A percentile compares a stretch with the other conserved stretches of the same genome.
phyloP scores from a whole-genome alignment of 2,329 filamentous ascomycete species.

The Fusarium hostae region DNA sequence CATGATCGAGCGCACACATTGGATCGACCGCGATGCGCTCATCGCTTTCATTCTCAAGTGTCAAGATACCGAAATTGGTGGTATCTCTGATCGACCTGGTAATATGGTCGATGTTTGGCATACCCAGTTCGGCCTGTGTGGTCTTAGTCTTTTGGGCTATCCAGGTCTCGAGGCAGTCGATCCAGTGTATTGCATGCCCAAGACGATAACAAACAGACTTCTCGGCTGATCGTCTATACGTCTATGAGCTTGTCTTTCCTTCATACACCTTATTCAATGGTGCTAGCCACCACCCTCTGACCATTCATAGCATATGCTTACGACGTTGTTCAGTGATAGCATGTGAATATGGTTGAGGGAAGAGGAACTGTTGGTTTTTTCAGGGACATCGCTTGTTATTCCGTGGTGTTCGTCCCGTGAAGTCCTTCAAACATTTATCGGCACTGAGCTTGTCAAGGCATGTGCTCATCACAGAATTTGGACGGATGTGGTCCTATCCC shows the following conservation, averaged over 20 bases:
- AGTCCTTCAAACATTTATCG: conserved; percentile 42
- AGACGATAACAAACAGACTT: conserved; percentile 70
- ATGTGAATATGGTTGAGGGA: conserved; percentile 78
- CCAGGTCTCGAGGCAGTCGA: conserved; percentile 83
- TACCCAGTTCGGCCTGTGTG: conserved; percentile 88
- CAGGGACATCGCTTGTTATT: conserved; percentile 40
- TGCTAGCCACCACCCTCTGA: conserved; percentile 60
- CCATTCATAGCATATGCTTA: conserved; percentile 76
- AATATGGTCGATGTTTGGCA: conserved; percentile 99
- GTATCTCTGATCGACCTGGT: conserved; percentile 88
- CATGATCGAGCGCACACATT: conserved; percentile 88
- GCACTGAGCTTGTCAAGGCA: neutral
- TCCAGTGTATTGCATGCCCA: conserved; percentile 87
- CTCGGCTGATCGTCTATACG: conserved; percentile 51
- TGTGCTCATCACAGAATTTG: neutral
- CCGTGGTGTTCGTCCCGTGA: conserved; percentile 44
- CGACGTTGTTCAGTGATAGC: conserved; percentile 59
- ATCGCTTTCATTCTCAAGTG: conserved; percentile 85
- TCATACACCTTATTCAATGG: neutral
- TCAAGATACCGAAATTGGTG: conserved; percentile 86
- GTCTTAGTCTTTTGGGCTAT: conserved; percentile 84
- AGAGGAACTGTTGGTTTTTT: conserved; percentile 56
- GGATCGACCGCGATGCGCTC: conserved; percentile 89
- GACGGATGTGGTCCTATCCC: neutral
- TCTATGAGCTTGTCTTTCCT: neutral